Evolutionary conservation across 441 rosid species (phyloP), one percentile per base, ranked within the genome.

Genomic region (Jatropha multifida): DNA sequence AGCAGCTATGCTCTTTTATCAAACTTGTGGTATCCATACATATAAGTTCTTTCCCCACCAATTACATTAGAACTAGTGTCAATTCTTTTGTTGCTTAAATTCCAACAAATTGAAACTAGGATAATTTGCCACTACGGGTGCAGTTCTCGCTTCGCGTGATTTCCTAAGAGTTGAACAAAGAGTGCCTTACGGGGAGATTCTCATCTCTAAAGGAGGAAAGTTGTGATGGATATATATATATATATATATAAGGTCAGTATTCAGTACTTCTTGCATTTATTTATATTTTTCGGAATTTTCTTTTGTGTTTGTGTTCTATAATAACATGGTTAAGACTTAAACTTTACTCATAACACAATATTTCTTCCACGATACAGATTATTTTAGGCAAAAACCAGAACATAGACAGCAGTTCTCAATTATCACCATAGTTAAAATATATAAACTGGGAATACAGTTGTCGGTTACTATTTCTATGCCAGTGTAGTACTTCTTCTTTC

Each of bases 1-100:
- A 71, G 98, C 98, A 74, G 94, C 99, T 74, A 71, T 85, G 80
- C 91, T 93, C 65, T 93, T 94, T 75, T 92, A 89, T 77, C 98
- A 91, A 80, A 88, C 89, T 51, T 91, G 97, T 73, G 97, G 97
- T 92, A 85, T 32, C 46, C n/a, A 41, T 32, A 38, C 64, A 70
- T 26, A 42, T 32, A 70, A 72, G 10, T 52, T 42, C 70, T 79
- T 70, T 54, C 40, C 40, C 38, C 59, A 52, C 23, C 74, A 52
- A 38, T 18, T 26, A n/a, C 38, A 68, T 18, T 46, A 6, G 8
- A 18, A 20, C 40, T 5, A 63, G 0, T n/a, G 18, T 48, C 48
- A 26, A 10, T 58, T 68, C 62, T 27, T 23, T 54, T 56, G 20
- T 65, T n/a, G n/a, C 18, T 40, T 7, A 13, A 55, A 52, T 26